These are phyloP conservation scores for Pelargonium citronellum DNA, from an alignment of 441 rosid genomes.

Conservation along the genomic window DNA sequence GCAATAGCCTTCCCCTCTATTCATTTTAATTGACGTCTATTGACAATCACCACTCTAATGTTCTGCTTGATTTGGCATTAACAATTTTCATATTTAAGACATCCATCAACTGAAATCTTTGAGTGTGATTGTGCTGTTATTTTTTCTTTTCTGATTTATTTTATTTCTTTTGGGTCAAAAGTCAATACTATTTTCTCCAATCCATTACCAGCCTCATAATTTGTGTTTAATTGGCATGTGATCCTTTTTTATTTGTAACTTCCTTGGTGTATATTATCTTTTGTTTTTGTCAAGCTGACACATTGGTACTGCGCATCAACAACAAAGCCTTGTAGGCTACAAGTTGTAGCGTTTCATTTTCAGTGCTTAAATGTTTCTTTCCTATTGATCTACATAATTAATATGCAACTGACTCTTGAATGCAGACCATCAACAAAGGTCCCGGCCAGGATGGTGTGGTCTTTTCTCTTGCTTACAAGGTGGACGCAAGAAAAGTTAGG, in stretches of 20 bases:
- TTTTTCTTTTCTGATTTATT: neutral
- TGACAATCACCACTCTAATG: neutral
- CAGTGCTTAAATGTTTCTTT: neutral
- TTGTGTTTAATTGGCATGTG: neutral
- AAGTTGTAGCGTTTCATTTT: neutral
- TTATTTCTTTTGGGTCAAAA: neutral
- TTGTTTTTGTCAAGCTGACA: neutral
- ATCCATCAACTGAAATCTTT: neutral
- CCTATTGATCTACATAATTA: slow-evolving; percentile 12
- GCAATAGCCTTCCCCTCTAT: neutral
- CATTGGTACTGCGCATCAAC: neutral
- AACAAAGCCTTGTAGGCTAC: neutral
- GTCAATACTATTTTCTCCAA: neutral
- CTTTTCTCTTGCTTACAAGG: slow-evolving; percentile 38
- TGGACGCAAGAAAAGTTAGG: slow-evolving; percentile 49
- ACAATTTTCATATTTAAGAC: neutral
- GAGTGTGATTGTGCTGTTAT: neutral
- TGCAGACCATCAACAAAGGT: slow-evolving; percentile 73
- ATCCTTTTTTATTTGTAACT: neutral
- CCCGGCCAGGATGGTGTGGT: slow-evolving; percentile 46
- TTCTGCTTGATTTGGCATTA: slow-evolving; percentile 4
- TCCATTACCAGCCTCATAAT: neutral
- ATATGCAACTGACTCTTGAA: slow-evolving; percentile 21
- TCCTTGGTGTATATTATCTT: neutral
- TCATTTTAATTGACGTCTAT: neutral